Evolutionary conservation across 495 filamentous ascomycete species (phyloP).

Genomic region (Extremus antarcticus): DNA sequence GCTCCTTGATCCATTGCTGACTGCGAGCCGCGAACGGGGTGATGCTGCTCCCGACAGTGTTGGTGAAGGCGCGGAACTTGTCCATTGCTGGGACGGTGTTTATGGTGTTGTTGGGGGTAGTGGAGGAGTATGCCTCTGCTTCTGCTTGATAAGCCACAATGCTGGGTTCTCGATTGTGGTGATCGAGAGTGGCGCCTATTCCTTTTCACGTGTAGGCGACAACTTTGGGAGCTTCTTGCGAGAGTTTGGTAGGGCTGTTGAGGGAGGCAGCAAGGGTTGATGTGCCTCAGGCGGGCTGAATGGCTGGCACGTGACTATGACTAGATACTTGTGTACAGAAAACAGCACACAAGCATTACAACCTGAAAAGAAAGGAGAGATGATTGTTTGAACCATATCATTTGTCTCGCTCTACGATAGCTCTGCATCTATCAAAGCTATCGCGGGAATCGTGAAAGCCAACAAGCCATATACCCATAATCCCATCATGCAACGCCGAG

Average conservation of each 20-base stretch:
- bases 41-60: constrained; percentile 31
- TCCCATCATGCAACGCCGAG: background rate
- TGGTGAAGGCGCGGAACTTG: constrained; percentile 14
- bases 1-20: constrained; percentile 94
- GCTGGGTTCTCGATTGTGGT: background rate
- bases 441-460: background rate
- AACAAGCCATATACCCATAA: background rate
- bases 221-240: too few relatives aligned
- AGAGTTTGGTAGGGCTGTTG: too few relatives aligned
- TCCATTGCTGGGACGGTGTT: constrained; percentile 14
- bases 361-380: background rate
- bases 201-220: too few relatives aligned
- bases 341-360: too few relatives aligned
- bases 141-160: constrained; percentile 1
- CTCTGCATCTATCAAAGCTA: background rate
- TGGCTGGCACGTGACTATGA: too few relatives aligned
- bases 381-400: background rate
- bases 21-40: constrained; percentile 88
- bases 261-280: too few relatives aligned
- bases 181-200: too few relatives aligned
- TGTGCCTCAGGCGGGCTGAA: too few relatives aligned
- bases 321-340: too few relatives aligned
- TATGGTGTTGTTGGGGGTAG: background rate
- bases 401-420: background rate
- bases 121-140: background rate